Base-by-base conservation (phyloP, 1,284 basidiomycete species). In the Rhizoctonia solani region DNA sequence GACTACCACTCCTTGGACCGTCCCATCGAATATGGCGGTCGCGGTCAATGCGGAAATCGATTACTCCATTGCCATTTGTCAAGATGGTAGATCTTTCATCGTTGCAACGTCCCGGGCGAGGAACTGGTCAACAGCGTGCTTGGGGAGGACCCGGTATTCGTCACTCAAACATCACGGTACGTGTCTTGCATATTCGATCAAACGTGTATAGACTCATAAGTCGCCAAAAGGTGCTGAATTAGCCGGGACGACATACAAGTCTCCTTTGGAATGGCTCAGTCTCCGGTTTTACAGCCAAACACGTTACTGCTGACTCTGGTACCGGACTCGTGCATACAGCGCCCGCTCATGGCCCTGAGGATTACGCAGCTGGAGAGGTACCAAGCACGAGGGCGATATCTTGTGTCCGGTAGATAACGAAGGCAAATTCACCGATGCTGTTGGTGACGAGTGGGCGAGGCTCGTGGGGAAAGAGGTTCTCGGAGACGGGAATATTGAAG, bases 1-100 rank as follows among this genome's bases (percentile, higher is more conserved):
- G 97, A 99, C 96, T 1, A 99, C 97, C 0, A 99, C 96, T 0
- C 93, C 97, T 0, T 99, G 96, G 96, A 98, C 93, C 5, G 79
- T 99, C 52, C 93, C 93, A 1, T 93, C 93, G 0, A 99, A 99
- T 74, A 94, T 96, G 89, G 95, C 89, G 4, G 90, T 99, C 56
- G 90, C 93, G 1, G 88, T 95, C 0, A 83, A 94, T 72, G 79
- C 84, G 0, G 86, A 90, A 0, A 81, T 97, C 72, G 75, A 78
- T 4, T 99, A 99, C 75, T 80, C 81, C 16, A 73, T 95, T 5
- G 81, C 90, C 0, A 81, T 80, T 46, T 74, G 75, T 19, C 72
- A 67, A 14, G 71, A 72, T 6, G 75, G 76, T 14, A 76, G 77
- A 8, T 72, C 84, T 23, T 71, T 88, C 8, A 78, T 98, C n/a